Evolutionary conservation across 2,329 filamentous ascomycete species (phyloP).

Genomic region (Neofusicoccum sp.): DNA sequence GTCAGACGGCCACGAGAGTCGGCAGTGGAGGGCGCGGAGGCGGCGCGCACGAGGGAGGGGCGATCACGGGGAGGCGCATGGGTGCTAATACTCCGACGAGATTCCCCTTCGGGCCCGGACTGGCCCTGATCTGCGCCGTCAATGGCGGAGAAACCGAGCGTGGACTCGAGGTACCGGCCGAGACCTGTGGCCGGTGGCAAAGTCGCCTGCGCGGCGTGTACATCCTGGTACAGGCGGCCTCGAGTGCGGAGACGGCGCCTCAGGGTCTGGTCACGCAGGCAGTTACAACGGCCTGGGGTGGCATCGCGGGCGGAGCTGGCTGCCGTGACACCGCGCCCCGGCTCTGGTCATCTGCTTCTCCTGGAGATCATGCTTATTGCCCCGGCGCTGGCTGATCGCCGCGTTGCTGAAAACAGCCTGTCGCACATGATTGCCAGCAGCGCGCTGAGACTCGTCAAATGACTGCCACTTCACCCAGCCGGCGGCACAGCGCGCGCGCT

Average conservation of each 20-base stretch:
- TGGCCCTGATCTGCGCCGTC: conserved; percentile 14
- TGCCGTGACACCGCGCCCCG: conserved; percentile 19
- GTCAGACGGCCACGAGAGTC: not conserved
- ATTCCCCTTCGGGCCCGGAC: not conserved
- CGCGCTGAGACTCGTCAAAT: conserved; percentile 18
- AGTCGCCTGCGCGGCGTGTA: conserved; percentile 5
- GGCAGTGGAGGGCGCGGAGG: not conserved
- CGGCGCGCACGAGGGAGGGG: not conserved
- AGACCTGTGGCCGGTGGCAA: not conserved
- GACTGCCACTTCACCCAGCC: conserved; percentile 19
- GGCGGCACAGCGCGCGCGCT: not conserved
- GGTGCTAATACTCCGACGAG: conserved; percentile 15
- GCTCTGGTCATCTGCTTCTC: conserved; percentile 19
- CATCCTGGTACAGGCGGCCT: not conserved
- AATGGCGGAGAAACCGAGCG: conserved; percentile 6
- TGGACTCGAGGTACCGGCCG: conserved; percentile 13
- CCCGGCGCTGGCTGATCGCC: not conserved
- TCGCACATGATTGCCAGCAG: conserved; percentile 15
- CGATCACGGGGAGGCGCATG: conserved; percentile 18
- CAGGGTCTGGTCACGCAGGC: conserved; percentile 19
- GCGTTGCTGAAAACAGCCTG: conserved; percentile 17
- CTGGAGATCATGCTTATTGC: conserved; percentile 14
- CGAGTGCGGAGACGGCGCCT: conserved; percentile 12
- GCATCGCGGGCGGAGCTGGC: conserved; percentile 2
- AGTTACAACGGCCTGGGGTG: conserved; percentile 5